Evolutionary conservation across 352 stramenopile genomes (phyloP), one percentile per base, ranked within the genome.

Genomic region (Phytophthora pisi): DNA sequence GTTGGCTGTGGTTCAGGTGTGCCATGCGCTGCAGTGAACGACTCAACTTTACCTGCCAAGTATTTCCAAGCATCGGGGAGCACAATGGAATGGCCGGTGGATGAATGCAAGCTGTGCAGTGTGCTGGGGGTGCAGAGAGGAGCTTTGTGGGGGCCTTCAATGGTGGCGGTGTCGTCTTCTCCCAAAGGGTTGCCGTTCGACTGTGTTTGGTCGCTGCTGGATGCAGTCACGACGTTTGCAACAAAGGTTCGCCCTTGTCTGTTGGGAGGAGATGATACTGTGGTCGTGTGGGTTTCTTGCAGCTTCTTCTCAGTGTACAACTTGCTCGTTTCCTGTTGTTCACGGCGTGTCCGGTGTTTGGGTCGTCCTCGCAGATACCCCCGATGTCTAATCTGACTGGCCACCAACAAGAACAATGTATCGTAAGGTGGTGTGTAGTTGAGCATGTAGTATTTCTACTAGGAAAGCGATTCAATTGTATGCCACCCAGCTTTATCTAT

Each of bases 211-310:
- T 11, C 61, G 66, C 61, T 38, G 16, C 55, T 51, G 47, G 57
- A 57, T 67, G 38, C 46, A 60, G 61, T 90, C 82, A 90, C 76
- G 76, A 75, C 51, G 72, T 38, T 70, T 66, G 65, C 71, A 90
- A 90, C 68, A 90, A 87, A 88, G 82, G 78, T 77, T 90, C 64
- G 79, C 53, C 71, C 82, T 90, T 88, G 82, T 87, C 67, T 43
- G 64, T 61, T 67, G 46, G 67, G 15, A 70, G 59, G 53, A 30
- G 49, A 57, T n/a, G 31, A 16, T 23, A 51, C 30, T 64, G 58
- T 59, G 24, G 26, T 36, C 38, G 42, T 59, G 54, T 60, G 43
- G 7, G 15, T 43, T 62, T 20, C 36, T 50, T 66, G 53, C 18
- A 40, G 56, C 51, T 55, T 67, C 56, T 60, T 56, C 18, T 55